Evolutionary conservation across 768 basidiomycete genomes (phyloP), one percentile per base, ranked within the genome.

Genomic region (Tephrocybe sp.): DNA sequence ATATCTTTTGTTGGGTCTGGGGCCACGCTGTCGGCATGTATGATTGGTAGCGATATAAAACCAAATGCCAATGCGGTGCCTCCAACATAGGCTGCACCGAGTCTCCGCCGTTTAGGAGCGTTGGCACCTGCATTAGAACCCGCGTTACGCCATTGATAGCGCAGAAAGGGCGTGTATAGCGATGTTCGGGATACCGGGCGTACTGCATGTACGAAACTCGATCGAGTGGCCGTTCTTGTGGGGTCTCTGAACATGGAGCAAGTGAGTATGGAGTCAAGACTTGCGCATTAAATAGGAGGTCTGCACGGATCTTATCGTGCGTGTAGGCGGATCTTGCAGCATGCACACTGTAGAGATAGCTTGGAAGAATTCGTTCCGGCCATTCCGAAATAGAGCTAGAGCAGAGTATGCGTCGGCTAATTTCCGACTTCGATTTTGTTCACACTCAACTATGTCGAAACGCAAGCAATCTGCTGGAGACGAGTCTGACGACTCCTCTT

Each of bases 381-480:
- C 9, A 30, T 41, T 50, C 44, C 53, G 48, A 54, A 28, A 24
- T 25, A n/a, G n/a, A n/a, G n/a, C n/a, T n/a, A n/a, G n/a, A n/a
- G n/a, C n/a, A n/a, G n/a, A n/a, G 26, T 41, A 13, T 18, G n/a
- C 7, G 12, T n/a, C 26, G n/a, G 25, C n/a, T 41, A n/a, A n/a
- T n/a, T n/a, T n/a, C n/a, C n/a, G 40, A 41, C 12, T 44, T 15
- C 25, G 2, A 6, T 27, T 12, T 22, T 19, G 12, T 9, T 44
- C 37, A 26, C 12, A 2, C 21, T 8, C 21, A 9, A 9, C 25
- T 12, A 83, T 82, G 81, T 71, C 74, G 27, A 84, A 82, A 64
- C 72, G 79, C 58, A 83, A 83, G 64, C 76, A 77, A 50, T 61
- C 63, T n/a, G 61, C 55, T 27, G 67, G 61, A n/a, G 65, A 65